These are phyloP conservation scores for Conoideocrella luteorostrata DNA, from an alignment of 2,329 filamentous ascomycete species.

Conservation along the genomic window DNA sequence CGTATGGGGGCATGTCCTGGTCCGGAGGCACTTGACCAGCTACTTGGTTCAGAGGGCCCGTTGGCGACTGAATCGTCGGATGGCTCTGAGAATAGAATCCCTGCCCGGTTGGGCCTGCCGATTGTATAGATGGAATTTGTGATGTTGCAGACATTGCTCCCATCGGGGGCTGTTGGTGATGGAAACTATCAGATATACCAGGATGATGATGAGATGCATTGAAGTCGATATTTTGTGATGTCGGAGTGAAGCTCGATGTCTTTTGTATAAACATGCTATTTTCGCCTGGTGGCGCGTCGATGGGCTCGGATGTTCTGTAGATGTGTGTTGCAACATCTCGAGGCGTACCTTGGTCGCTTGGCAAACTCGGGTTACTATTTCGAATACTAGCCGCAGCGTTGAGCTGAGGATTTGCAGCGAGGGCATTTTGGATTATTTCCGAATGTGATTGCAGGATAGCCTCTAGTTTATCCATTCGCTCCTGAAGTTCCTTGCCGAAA, in stretches of 20 bases:
- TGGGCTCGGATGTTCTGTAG: constrained; percentile 43
- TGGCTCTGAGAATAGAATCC: constrained; percentile 36
- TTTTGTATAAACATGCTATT: constrained; percentile 56
- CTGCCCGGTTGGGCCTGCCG: constrained; percentile 36
- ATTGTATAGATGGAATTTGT: constrained; percentile 28
- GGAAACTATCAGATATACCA: constrained; percentile 43
- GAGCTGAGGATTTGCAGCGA: constrained; percentile 30
- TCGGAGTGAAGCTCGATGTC: constrained; percentile 41
- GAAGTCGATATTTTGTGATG: constrained; percentile 44
- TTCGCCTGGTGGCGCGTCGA: constrained; percentile 50
- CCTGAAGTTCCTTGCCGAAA: constrained; percentile 67
- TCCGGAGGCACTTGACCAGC: constrained; percentile 33
- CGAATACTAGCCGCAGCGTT: constrained; percentile 35
- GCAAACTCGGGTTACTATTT: constrained; percentile 43
- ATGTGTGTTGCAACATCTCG: constrained; percentile 37
- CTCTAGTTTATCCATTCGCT: constrained; percentile 64
- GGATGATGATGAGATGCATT: constrained; percentile 40
- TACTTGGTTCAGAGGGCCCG: constrained; percentile 32
- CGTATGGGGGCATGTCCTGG: constrained; percentile 67
- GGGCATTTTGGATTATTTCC: constrained; percentile 56
- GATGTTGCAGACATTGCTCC: constrained; percentile 32
- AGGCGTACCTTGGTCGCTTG: constrained; percentile 52
- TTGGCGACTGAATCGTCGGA: not conserved
- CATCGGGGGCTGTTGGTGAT: constrained; percentile 37
- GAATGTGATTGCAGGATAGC: constrained; percentile 59